Base-by-base conservation (phyloP, 1,139 yeast genomes). In the Yamadazyma dushanensis region DNA sequence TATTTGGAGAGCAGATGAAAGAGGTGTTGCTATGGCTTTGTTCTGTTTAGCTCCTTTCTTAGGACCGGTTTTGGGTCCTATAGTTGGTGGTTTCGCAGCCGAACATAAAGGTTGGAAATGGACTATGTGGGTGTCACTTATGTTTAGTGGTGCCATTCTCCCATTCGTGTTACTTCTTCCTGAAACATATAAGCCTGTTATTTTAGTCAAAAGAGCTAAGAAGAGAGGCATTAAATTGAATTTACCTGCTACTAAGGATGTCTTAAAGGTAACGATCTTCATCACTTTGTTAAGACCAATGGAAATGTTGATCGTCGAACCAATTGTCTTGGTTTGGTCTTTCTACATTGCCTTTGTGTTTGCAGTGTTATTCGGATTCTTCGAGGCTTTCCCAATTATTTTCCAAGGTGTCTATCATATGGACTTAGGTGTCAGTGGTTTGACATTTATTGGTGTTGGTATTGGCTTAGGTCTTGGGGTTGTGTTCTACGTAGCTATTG, bases 21-120 rank as follows among this genome's bases (percentile, higher is more conserved):
- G 78, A 53, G 83, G 86, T 11, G 50, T 80, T 13, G 90, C 92
- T 14, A 76, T 84, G 76, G 78, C 87, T 2, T 66, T 75, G 36
- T 85, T 81, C 63, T 79, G 83, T 63, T 62, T 77, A 48, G 83
- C 81, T 26, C 88, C 87, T 27, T 81, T 80, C 51, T 72, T 82
- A 57, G 95, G 95, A 42, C 95, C 96, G 2, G 84, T 83, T 28
- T 59, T 85, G 34, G 94, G 95, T 31, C 95, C 95, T 15, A 70
- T 86, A 35, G 76, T 86, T 53, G 95, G 95, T 37, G 88, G 89
- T 0, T 85, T 80, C 54, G 85, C 85, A 15, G 83, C 80, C 15
- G 79, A 80, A 51, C 55, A 70, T 36, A 75, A 81, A 53, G 78
- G 79, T 40, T 83, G 94, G 88, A 69, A 78, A 56, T 86, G 95